Conservation (phyloP, 306 rosid species). For the Cyamopsis tetragonoloba region DNA sequence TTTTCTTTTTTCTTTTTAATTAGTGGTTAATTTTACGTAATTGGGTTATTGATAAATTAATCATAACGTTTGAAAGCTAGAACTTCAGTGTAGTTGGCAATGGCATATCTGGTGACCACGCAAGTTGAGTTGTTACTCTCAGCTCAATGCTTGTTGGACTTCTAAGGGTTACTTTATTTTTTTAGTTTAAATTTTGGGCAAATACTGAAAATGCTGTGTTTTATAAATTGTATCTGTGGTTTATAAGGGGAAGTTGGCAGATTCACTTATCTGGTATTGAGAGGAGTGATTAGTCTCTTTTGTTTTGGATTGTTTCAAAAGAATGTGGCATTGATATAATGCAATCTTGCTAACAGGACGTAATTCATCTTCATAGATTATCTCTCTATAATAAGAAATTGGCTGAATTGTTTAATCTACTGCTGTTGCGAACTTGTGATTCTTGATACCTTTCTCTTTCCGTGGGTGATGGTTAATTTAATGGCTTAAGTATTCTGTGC, state of each 20-base stretch:
- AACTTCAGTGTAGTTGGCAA: constrained; percentile 21
- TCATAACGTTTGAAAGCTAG: constrained; percentile 1
- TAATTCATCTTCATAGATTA: neutral
- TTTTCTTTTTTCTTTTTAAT: too few relatives aligned
- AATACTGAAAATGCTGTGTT: neutral
- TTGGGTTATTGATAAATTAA: neutral
- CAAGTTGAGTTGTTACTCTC: neutral
- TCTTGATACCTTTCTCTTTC: too few relatives aligned
- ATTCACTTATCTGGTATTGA: neutral
- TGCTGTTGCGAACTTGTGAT: neutral
- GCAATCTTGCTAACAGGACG: neutral
- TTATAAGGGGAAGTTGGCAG: neutral
- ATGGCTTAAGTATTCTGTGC: neutral
- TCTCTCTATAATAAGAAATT: neutral
- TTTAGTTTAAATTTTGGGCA: neutral
- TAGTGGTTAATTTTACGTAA: too few relatives aligned
- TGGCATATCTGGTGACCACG: too few relatives aligned
- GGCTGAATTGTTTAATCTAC: too few relatives aligned
- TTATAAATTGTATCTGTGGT: neutral
- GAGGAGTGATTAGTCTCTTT: neutral
- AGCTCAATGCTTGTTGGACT: too few relatives aligned
- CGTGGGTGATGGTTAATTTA: too few relatives aligned
- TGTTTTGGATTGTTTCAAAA: neutral
- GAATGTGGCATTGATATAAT: neutral
- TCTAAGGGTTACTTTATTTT: neutral